These are phyloP conservation scores for Hymenoscyphus fructigenus DNA, from an alignment of 2,329 filamentous ascomycete species.

Conservation along the genomic window DNA sequence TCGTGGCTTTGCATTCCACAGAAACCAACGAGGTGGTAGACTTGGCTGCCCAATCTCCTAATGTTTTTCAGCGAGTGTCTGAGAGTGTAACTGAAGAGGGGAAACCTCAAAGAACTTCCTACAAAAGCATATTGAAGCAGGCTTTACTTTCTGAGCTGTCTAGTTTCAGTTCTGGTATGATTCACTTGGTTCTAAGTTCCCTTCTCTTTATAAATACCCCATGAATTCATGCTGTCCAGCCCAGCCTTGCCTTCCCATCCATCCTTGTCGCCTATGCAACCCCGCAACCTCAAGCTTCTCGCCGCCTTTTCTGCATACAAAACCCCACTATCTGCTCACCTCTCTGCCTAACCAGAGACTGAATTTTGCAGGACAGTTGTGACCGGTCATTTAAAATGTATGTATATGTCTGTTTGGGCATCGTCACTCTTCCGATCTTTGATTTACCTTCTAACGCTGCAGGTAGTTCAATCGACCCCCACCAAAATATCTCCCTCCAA, in stretches of 20 bases:
- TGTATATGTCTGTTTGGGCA: background rate
- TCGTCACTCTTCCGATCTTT: background rate
- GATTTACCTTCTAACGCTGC: background rate
- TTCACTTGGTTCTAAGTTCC: too few species aligned
- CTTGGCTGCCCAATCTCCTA: background rate
- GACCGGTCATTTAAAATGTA: background rate
- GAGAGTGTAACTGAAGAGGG: too few species aligned
- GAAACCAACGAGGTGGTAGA: background rate
- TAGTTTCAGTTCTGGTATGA: too few species aligned
- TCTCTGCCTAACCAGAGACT: background rate
- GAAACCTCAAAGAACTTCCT: too few species aligned
- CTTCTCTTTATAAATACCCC: too few species aligned
- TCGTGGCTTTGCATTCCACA: background rate
- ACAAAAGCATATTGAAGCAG: too few species aligned
- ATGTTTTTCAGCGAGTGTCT: too few species aligned
- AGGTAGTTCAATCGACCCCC: background rate
- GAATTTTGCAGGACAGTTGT: background rate
- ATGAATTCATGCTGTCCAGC: background rate
- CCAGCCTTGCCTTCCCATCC: background rate
- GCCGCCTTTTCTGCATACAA: background rate
- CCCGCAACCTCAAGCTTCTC: background rate
- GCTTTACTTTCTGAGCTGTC: too few species aligned
- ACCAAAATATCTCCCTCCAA: slow-evolving; percentile 10
- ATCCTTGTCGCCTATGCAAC: background rate
- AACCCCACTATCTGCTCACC: background rate